Evolutionary conservation across 2,329 filamentous ascomycete species (phyloP).

Genomic region (Pseudocercospora cruenta): DNA sequence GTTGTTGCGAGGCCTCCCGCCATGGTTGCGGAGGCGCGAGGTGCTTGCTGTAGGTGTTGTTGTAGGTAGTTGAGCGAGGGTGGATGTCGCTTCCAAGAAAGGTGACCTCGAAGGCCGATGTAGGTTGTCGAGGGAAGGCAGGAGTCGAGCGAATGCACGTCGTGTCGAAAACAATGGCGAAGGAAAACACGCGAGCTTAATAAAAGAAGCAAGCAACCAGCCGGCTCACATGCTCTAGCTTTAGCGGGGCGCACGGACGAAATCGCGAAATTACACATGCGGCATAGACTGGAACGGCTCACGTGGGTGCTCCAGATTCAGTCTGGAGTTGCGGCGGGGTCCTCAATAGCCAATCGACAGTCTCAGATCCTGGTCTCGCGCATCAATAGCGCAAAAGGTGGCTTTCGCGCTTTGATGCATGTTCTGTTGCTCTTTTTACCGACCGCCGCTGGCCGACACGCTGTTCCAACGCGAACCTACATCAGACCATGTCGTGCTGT

Average conservation of each 20-base stretch:
- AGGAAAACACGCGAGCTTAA: constrained; percentile 9
- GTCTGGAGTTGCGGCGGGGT: not conserved
- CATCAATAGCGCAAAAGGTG: not conserved
- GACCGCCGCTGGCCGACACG: not conserved
- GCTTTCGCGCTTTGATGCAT: not conserved
- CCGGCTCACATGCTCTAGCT: not conserved
- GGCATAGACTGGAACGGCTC: not conserved
- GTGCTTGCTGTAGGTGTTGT: not conserved
- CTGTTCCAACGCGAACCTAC: not conserved
- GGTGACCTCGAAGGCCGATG: constrained; percentile 4
- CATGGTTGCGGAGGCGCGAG: constrained; percentile 20
- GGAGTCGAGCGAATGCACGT: not conserved
- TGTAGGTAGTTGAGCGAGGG: constrained; percentile 3
- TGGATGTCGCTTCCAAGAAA: not conserved
- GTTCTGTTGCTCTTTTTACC: not conserved
- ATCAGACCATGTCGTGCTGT: not conserved
- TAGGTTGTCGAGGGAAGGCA: not conserved
- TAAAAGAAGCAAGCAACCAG: not conserved
- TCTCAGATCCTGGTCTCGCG: not conserved
- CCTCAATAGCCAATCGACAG: not conserved
- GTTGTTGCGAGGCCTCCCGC: constrained; percentile 44
- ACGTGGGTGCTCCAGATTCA: constrained; percentile 8
- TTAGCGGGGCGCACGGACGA: constrained; percentile 1
- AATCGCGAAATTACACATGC: not conserved
- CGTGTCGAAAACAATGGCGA: constrained; percentile 8